Base-by-base conservation (phyloP, 371 early-diverging fungal species). In the Mortierella sp. region DNA sequence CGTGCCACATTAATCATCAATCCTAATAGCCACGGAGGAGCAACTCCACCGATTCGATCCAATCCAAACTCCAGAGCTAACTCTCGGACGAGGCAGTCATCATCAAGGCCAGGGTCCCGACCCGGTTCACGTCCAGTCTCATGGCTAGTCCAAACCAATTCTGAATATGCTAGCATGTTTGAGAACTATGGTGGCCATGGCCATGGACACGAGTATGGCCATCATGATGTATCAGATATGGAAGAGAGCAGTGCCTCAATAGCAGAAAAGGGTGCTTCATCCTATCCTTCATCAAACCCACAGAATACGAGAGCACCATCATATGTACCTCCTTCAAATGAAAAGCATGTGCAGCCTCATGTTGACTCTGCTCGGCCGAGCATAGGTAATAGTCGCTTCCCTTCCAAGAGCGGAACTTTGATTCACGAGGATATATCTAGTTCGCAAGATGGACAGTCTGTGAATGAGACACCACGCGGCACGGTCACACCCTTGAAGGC, bases 401-500 rank as follows among this genome's bases (percentile, higher is more conserved):
- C 28, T 28, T 28, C 28, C 28, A 28, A 28, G 28, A 28, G 28
- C 28, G 28, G 28, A 28, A 28, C 28, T 28, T 28, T 28, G 28
- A 28, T 28, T 28, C 28, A 28, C 2, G 48, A 55, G 69, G 78
- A 22, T 92, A 86, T 21, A 94, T 93, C 2, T 90, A 28, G 28
- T 28, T 28, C 28, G 28, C 28, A 28, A 28, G 28, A 28, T 28
- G 28, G 28, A 28, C 28, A 28, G 28, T 28, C 28, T 28, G 28
- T 28, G 28, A 28, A 28, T 28, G 28, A 28, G 28, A 28, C 28
- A 28, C 28, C 28, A 28, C 28, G 28, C 28, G 28, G 28, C 2
- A 28, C 28, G 2, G 28, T 28, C 2, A 28, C 94, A n/a, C 84
- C 86, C 9, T 69, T 87, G 5, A 93, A 92, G 77, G 93, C 94